These are phyloP conservation scores for Beauveria asiatica DNA, from an alignment of 2,329 filamentous ascomycete species.

Conservation along the genomic window DNA sequence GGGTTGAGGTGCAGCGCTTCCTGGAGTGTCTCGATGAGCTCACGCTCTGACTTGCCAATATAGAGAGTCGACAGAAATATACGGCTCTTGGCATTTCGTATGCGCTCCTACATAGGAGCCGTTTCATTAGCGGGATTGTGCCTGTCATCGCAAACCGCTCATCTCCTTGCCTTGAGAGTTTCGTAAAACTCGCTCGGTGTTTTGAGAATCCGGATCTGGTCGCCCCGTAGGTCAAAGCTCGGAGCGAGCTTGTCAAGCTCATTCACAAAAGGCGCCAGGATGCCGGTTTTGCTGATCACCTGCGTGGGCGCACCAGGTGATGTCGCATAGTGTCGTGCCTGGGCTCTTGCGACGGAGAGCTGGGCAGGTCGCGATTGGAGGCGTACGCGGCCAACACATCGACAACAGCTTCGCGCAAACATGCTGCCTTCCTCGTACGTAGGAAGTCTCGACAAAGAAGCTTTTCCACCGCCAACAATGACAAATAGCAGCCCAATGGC, in stretches of 20 bases:
- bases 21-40: conserved; percentile 72
- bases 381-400: conserved; percentile 22
- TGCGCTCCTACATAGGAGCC: conserved; percentile 53
- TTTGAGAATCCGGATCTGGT: conserved; percentile 69
- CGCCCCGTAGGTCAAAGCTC: conserved; percentile 77
- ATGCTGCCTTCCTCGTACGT: conserved; percentile 15
- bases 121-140: too few species aligned
- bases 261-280: conserved; percentile 46
- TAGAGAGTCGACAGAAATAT: conserved; percentile 96
- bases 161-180: conserved; percentile 64
- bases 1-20: conserved; percentile 68
- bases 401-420: conserved; percentile 27
- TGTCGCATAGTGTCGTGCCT: conserved; percentile 34
- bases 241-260: conserved; percentile 86
- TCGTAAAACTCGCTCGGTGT: conserved; percentile 87
- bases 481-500: neutral
- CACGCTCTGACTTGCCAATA: conserved; percentile 86
- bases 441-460: neutral
- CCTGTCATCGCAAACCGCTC: too few species aligned
- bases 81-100: conserved; percentile 64
- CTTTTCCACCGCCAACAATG: neutral
- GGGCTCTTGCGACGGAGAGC: conserved; percentile 24
- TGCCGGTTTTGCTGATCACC: conserved; percentile 24
- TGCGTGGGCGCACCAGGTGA: conserved; percentile 18
- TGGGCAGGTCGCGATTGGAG: conserved; percentile 21